phyloP scores from a whole-genome alignment of 2,329 filamentous ascomycete species.

The Volutella citrinella region DNA sequence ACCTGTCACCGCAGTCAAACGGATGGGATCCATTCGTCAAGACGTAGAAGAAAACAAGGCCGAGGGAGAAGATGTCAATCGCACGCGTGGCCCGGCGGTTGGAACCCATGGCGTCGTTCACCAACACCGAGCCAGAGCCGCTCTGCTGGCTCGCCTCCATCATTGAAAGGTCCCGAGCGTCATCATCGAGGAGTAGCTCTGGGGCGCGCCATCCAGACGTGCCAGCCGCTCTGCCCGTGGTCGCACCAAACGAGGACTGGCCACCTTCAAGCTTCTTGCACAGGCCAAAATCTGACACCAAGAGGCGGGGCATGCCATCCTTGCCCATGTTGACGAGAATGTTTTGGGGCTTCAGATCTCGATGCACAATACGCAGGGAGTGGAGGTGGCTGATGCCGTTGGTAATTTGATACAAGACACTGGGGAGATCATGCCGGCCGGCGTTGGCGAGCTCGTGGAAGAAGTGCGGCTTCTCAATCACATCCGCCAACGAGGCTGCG shows the following conservation, averaged over 20 bases:
- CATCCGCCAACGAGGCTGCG: conserved; percentile 87
- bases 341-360: conserved; percentile 96
- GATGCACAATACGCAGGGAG: conserved; percentile 88
- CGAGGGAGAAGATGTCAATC: conserved; percentile 96
- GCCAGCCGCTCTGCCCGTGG: conserved; percentile 87
- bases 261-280: conserved; percentile 96
- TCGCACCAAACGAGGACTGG: conserved; percentile 91
- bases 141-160: conserved; percentile 57
- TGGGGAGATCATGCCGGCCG: conserved; percentile 72
- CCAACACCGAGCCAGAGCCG: conserved; percentile 56
- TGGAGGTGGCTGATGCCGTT: conserved; percentile 87
- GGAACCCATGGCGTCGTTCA: conserved; percentile 54
- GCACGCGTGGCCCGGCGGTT: conserved; percentile 82
- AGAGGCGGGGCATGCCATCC: conserved; percentile 70
- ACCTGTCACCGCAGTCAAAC: conserved; percentile 90
- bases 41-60: conserved; percentile 99
- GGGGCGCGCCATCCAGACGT: conserved; percentile 97
- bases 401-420: conserved; percentile 83
- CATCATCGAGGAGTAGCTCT: conserved; percentile 82
- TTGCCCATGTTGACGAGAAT: conserved; percentile 80
- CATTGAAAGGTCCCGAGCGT: conserved; percentile 50
- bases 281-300: conserved; percentile 96
- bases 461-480: conserved; percentile 71
- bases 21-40: conserved; percentile 88
- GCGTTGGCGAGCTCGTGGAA: conserved; percentile 69